Conservation (phyloP, 176 grass and related monocot species). For the Rhynchospora pubera region DNA sequence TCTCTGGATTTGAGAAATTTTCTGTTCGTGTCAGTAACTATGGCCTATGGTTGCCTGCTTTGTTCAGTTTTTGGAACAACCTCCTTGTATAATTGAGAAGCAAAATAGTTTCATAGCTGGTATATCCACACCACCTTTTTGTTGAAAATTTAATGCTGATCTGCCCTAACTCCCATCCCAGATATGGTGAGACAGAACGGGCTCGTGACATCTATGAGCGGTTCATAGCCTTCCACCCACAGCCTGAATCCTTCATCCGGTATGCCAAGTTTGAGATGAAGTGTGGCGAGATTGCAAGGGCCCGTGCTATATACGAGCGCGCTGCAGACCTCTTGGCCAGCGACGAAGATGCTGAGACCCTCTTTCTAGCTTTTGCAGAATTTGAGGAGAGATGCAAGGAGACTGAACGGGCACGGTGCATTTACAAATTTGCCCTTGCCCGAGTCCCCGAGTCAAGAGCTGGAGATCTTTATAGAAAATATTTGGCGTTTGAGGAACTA, state of each 20-base stretch:
- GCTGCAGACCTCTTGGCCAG: conserved; percentile 44
- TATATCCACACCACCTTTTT: too few species aligned
- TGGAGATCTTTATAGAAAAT: conserved; percentile 64
- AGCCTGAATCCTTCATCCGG: conserved; percentile 52
- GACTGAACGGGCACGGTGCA: conserved; percentile 47
- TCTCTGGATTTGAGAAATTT: neutral
- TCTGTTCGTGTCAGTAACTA: neutral
- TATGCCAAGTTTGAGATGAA: conserved; percentile 78
- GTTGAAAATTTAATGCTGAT: neutral
- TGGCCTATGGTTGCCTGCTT: neutral
- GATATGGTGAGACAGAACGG: conserved; percentile 45
- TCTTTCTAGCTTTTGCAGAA: conserved; percentile 78
- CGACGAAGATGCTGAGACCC: conserved; percentile 49
- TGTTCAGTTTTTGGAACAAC: too few species aligned
- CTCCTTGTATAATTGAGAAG: too few species aligned
- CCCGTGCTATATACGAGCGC: conserved; percentile 44
- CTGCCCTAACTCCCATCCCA: neutral
- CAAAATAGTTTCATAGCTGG: neutral
- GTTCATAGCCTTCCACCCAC: conserved; percentile 47
- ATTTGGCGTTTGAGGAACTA: conserved; percentile 64
- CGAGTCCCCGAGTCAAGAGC: conserved; percentile 59
- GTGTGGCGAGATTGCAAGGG: conserved; percentile 46
- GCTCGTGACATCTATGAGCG: conserved; percentile 57
- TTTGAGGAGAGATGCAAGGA: conserved; percentile 67
- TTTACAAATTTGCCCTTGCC: conserved; percentile 63